These are phyloP conservation scores for Kalmanozyma brasiliensis DNA, from an alignment of 1,284 basidiomycete genomes.

Conservation along the genomic window DNA sequence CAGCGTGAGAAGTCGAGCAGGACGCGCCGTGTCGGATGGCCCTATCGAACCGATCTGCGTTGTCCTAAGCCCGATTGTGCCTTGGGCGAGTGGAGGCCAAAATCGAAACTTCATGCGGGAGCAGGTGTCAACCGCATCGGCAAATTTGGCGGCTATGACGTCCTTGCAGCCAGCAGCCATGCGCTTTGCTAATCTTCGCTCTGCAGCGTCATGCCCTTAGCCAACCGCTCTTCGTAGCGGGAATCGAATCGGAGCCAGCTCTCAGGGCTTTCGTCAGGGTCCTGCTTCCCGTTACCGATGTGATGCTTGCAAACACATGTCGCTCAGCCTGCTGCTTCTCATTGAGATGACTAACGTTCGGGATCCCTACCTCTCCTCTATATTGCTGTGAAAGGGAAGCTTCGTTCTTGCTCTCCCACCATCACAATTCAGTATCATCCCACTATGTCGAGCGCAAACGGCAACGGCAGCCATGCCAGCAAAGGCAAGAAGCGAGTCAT, in stretches of 20 bases:
- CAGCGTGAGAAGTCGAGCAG: too few species aligned
- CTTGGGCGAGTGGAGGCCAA: too few species aligned
- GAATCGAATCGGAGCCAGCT: too few species aligned
- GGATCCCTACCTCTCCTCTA: too few species aligned
- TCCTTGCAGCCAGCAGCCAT: constrained; percentile 2
- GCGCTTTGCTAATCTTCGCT: constrained; percentile 14
- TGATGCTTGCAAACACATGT: too few species aligned
- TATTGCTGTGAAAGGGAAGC: too few species aligned
- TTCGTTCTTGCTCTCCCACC: too few species aligned
- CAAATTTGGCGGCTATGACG: constrained; percentile 1
- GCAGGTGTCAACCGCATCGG: constrained; percentile 12
- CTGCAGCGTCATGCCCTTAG: too few species aligned
- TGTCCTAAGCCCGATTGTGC: too few species aligned
- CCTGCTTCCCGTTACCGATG: neutral
- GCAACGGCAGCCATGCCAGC: constrained; percentile 20
- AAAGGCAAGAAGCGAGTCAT: constrained; percentile 56
- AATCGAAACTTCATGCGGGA: neutral
- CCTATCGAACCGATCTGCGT: too few species aligned
- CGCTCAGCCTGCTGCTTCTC: neutral
- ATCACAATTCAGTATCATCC: neutral
- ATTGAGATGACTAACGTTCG: neutral
- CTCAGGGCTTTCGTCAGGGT: constrained; percentile 1
- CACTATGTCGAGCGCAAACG: constrained; percentile 21
- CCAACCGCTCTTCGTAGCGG: too few species aligned
- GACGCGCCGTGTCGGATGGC: too few species aligned